Evolutionary conservation across 2,329 filamentous ascomycete species (phyloP).

Genomic region (Malbranchea zuffiana): DNA sequence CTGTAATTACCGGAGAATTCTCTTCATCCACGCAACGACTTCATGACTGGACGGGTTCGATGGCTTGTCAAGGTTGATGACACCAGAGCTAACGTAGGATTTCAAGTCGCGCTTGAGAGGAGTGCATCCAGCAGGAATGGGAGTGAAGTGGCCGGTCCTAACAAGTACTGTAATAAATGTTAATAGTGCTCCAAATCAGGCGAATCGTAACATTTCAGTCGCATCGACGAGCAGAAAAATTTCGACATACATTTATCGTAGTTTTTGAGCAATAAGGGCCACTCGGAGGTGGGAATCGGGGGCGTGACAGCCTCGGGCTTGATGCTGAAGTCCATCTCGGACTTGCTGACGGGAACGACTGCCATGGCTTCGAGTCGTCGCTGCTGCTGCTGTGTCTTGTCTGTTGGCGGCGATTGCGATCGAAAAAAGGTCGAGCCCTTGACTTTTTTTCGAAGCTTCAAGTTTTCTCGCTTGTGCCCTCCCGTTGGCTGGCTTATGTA

Average conservation of each 20-base stretch:
- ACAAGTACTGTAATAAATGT: slow-evolving; percentile 56
- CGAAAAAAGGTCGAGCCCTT: too few species aligned
- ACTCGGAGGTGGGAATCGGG: slow-evolving; percentile 71
- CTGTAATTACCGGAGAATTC: slow-evolving; percentile 88
- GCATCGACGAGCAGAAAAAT: slow-evolving; percentile 17
- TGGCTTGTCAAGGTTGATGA: slow-evolving; percentile 97
- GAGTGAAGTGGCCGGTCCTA: slow-evolving; percentile 91
- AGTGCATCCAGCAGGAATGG: slow-evolving; percentile 84
- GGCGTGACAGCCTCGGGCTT: slow-evolving; percentile 79
- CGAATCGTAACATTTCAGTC: too few species aligned
- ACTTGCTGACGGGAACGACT: slow-evolving; percentile 31
- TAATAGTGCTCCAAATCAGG: slow-evolving; percentile 7
- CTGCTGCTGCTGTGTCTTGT: background rate
- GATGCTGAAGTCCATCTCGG: slow-evolving; percentile 70
- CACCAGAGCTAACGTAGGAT: slow-evolving; percentile 91
- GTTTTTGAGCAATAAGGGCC: slow-evolving; percentile 92
- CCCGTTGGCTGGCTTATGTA: slow-evolving; percentile 5
- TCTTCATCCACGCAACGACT: slow-evolving; percentile 98
- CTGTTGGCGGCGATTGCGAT: too few species aligned
- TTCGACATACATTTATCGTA: slow-evolving; percentile 79
- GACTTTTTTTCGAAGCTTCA: slow-evolving; percentile 11
- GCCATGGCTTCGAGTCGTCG: background rate
- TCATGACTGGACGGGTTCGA: slow-evolving; percentile 97
- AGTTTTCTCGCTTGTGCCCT: slow-evolving; percentile 8
- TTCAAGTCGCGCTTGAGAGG: slow-evolving; percentile 91